Evolutionary conservation across 2,329 filamentous ascomycete species (phyloP), one percentile per base, ranked within the genome.

Genomic region (Hypoxylon rubiginosum): DNA sequence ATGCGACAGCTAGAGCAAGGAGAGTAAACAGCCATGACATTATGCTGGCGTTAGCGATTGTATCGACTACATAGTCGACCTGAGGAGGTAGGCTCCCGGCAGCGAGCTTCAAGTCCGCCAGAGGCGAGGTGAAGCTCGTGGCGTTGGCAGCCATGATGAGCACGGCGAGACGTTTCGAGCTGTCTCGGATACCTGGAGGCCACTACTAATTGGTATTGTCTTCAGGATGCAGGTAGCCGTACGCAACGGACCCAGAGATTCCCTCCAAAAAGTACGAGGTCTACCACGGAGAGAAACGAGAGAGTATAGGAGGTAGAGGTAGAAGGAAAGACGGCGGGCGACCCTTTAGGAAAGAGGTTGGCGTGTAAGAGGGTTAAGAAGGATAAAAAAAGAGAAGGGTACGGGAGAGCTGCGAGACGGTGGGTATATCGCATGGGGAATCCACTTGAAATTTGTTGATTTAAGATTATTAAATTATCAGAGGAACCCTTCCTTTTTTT

Each of bases 1-100:
- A 98, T 66, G 90, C 86, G 62, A 97, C 87, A 58, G 91, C 88
- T 8, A 91, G 75, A 34, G 91, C 83, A 61, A 97, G 78, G 54
- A 96, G 68, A 15, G 92, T 92, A 71, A 94, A 78, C 34, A 92
- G 72, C 70, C 93, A 84, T 67, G 90, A 90, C 79, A 86, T 84
- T 30, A 79, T 78, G 73, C 87, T 89, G 62, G 88, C 82, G 63
- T 86, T 86, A 72, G 88, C 83, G 71, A 89, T 74, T 80, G 80
- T 74, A 76, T 86, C 83, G 80, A 90, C 75, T 80, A 84, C 74
- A 83, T 81, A 80, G 72, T 87, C 83, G 68, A 91, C 76, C 71
- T 87, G 85, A 46, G 86, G 83, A 50, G 86, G 84, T 55, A 91
- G 79, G 64, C 78, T 80, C 69, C 82, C 80, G 63, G 79, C 79